A percentile compares a stretch with the other conserved stretches of the same genome.
These are phyloP conservation scores for Talaromyces sp. DNA, from an alignment of 2,329 filamentous ascomycete genomes.

Conservation along the genomic window DNA sequence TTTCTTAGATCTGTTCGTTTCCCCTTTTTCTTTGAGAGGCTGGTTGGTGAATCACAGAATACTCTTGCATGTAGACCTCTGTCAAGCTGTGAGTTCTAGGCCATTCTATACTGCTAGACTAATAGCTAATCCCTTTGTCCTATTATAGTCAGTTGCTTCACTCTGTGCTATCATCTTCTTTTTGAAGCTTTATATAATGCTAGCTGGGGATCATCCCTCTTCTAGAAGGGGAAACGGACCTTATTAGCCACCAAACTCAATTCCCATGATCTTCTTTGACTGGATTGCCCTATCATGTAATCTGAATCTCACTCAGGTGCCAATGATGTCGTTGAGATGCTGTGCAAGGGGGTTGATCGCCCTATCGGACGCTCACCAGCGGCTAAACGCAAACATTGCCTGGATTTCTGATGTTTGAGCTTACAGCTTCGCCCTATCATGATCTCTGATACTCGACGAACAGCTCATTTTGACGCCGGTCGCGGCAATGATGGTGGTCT, in stretches of 20 bases:
- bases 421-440: background rate
- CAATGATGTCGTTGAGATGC: background rate
- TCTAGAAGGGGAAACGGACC: background rate
- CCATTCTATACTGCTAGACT: background rate
- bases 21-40: background rate
- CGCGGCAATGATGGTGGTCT: constrained; percentile 2
- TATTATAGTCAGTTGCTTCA: background rate
- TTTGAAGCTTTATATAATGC: background rate
- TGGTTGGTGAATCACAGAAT: background rate
- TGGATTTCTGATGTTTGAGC: background rate
- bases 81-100: background rate
- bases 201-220: background rate
- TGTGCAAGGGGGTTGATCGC: background rate
- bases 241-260: constrained; percentile 5
- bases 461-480: background rate
- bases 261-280: background rate
- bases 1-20: background rate
- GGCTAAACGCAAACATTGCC: constrained; percentile 5
- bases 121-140: background rate
- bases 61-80: background rate
- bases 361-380: constrained; percentile 1
- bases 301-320: background rate
- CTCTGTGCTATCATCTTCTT: background rate
- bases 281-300: background rate
- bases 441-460: background rate